Evolutionary conservation across 2,329 filamentous ascomycete genomes (phyloP), one percentile per base, ranked within the genome.

Genomic region (Diaporthe vaccinii): DNA sequence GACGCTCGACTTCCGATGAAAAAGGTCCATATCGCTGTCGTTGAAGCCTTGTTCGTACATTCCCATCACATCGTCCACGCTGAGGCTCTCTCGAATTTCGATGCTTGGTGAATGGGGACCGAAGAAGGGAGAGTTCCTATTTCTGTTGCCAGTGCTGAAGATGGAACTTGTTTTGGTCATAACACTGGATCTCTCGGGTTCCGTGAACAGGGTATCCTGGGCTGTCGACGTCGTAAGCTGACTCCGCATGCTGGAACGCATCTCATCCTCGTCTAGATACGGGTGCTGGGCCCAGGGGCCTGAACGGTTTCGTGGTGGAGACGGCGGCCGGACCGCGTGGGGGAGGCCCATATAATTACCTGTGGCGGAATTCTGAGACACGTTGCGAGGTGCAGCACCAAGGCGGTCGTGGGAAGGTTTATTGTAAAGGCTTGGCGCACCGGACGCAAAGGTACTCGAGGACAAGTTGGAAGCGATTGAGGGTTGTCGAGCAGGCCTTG

Each of bases 121-220:
- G 69, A 76, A 76, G 75, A 76, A 76, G 69, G 75, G 74, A 65
- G 75, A 76, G 61, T 70, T 70, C n/a, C 73, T 70, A 59, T 75
- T 76, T 68, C 73, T 75, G 51, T 82, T 80, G 53, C 80, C 79
- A 4, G 78, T 41, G 69, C 74, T 82, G 85, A 85, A 93, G 72
- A 92, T 88, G 2, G 94, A 95, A 85, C 94, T 97, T 76, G 91
- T 91, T 79, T 94, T 95, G 4, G 95, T 97, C 78, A 93, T 83
- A 68, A 97, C 88, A 81, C 95, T 98, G 82, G 94, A 97, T 76
- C 94, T 90, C 81, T 96, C 94, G 1, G 95, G 97, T 8, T 79
- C 77, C 2, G 82, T 82, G 49, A 81, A 83, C 15, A 82, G 78
- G 3, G 89, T 90, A 34, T 93, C 95, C 44, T 88, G 89, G 36